Evolutionary conservation across 1,139 yeast genomes (phyloP), one percentile per base, ranked within the genome.

Genomic region (Taphrina deformans): DNA sequence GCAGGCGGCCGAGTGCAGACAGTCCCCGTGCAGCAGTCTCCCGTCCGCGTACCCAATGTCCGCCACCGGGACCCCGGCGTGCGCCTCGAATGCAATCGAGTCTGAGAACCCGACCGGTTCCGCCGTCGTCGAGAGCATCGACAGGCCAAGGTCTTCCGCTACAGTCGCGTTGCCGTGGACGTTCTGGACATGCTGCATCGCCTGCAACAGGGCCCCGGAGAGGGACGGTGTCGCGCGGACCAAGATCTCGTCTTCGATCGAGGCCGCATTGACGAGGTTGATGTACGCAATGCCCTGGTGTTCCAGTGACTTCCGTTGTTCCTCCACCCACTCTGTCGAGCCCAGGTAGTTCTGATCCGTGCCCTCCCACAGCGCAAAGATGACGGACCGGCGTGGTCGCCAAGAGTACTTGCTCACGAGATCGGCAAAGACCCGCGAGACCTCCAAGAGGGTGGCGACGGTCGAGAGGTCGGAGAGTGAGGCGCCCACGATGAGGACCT

Each of bases 311-410:
- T 82, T 82, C 26, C 79, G 75, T 68, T 83, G 82, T 46, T 80
- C 78, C 71, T 88, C 90, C 5, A 87, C 82, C 84, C 93, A 86
- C 72, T 88, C 95, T 0, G 95, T 82, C 46, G 91, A 81, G 0
- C 99, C 99, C 0, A 95, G 96, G 71, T 83, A 78, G 72, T 91
- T 92, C 72, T 88, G 91, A 68, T 87, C 86, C 0, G 88, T 80
- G 0, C 89, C 97, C 71, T 92, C 97, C 80, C 90, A 91, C 1
- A 97, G 89, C 0, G 86, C 85, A 76, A 93, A 91, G 71, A 87
- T 86, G 7, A 93, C 85, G 0, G 93, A 81, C 72, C 99, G 82
- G 29, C 92, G 75, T 0, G 99, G 98, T 53, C 80, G 79, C 98
- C 98, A 93, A 67, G 86, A 83, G 69, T 82, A 83, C 63, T 84